Conservation (phyloP, 306 rosid genomes). For the Acacia melanoxylon region DNA sequence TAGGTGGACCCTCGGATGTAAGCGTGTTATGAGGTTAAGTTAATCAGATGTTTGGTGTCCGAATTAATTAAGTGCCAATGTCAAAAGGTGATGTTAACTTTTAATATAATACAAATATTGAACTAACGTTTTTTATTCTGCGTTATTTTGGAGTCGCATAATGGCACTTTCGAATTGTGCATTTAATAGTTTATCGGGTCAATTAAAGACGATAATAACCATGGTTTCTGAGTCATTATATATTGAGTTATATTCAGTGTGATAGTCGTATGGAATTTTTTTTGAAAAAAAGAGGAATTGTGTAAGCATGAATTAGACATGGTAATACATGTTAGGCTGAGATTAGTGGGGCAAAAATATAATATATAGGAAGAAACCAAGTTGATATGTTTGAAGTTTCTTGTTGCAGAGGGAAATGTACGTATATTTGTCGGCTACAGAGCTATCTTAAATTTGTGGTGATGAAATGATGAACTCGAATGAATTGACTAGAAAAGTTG, state of each 20-base stretch:
- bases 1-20: conserved; percentile 47
- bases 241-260: not conserved
- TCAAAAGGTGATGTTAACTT: conserved; percentile 26
- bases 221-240: not conserved
- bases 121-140: conserved; percentile 11
- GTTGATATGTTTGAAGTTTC: not conserved
- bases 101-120: conserved; percentile 32
- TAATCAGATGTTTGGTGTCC: conserved; percentile 42
- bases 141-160: conserved; percentile 16
- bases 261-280: not conserved
- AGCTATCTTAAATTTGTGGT: not conserved
- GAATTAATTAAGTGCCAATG: conserved; percentile 32
- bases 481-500: not conserved
- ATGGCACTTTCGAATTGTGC: not conserved
- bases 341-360: not conserved
- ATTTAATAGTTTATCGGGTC: conserved; percentile 28
- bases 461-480: not conserved
- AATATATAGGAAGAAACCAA: not conserved
- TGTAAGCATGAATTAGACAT: not conserved
- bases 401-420: not conserved
- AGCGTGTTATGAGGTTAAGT: conserved; percentile 24
- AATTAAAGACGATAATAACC: conserved; percentile 14
- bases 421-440: not conserved
- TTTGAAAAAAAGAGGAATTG: not conserved
- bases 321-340: too few species aligned